Conservation (phyloP, 1,284 basidiomycete genomes). For the Blastosporella zonata region DNA sequence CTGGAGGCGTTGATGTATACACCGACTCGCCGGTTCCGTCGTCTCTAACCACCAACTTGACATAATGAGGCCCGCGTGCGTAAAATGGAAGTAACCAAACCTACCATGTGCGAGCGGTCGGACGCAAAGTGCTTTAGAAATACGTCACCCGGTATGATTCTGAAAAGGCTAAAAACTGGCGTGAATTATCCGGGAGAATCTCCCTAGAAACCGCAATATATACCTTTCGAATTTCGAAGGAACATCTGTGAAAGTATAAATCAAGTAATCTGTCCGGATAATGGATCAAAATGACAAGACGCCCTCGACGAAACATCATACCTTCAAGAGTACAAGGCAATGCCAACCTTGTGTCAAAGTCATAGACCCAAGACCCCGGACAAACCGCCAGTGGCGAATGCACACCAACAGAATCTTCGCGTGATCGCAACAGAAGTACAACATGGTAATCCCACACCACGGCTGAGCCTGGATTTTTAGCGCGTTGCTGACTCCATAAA, state of each 20-base stretch:
- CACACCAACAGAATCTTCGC: neutral
- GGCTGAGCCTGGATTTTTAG: conserved; percentile 29
- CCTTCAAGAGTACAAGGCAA: conserved; percentile 50
- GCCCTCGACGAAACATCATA: conserved; percentile 19
- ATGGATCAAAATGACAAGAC: neutral
- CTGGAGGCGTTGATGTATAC: conserved; percentile 43
- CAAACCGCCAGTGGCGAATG: neutral
- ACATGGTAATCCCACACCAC: conserved; percentile 81
- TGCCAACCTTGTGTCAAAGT: conserved; percentile 54
- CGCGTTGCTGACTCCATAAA: conserved; percentile 59
- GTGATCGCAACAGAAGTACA: conserved; percentile 48
- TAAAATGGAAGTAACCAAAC: neutral
- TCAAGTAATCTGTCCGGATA: conserved; percentile 47
- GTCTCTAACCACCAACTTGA: conserved; percentile 8
- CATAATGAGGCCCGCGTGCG: neutral
- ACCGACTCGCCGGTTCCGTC: neutral
- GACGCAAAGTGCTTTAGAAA: conserved; percentile 67
- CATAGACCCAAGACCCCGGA: conserved; percentile 57
- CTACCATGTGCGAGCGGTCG: conserved; percentile 78
- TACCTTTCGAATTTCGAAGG: conserved; percentile 48
- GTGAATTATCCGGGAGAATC: neutral
- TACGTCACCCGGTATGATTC: conserved; percentile 49
- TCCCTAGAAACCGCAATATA: conserved; percentile 5
- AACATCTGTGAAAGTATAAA: conserved; percentile 46
- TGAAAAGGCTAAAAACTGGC: conserved; percentile 37